Evolutionary conservation across 257 asterid genomes (phyloP).

Genomic region (Solanum clarkiae): DNA sequence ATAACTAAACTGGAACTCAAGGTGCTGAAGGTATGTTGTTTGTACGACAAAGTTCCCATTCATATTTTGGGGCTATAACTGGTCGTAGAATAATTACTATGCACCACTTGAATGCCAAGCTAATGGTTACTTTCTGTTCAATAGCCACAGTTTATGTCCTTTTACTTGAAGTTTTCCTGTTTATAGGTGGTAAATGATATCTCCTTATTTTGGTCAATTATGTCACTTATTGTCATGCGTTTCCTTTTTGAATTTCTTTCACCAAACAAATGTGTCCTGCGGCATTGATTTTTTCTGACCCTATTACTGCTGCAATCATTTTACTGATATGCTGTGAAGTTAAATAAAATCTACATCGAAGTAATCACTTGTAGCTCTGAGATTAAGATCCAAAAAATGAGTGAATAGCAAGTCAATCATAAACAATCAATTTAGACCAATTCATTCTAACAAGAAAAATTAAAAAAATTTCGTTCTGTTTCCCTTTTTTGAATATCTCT

Average conservation of each 20-base stretch:
- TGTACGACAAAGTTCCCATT: not conserved
- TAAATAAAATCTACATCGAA: not conserved
- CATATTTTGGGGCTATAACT: not conserved
- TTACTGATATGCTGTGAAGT: not conserved
- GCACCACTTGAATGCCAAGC: not conserved
- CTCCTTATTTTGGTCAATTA: not conserved
- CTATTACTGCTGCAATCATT: not conserved
- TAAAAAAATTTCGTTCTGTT: no score
- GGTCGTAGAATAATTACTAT: not conserved
- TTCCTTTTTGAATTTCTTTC: not conserved
- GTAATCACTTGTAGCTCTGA: not conserved
- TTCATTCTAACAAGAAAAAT: no score
- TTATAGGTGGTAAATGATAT: not conserved
- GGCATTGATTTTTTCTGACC: not conserved
- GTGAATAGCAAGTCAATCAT: no score
- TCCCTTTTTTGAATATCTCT: no score
- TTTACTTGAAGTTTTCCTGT: not conserved
- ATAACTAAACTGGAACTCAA: constrained; percentile 25
- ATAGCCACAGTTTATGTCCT: not conserved
- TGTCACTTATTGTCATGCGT: not conserved
- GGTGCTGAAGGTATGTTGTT: constrained; percentile 13
- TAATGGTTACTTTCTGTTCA: not conserved
- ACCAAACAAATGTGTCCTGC: not conserved
- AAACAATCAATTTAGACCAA: no score
- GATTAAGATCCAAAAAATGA: not conserved